Base-by-base conservation (phyloP, 2,329 filamentous ascomycete genomes). In the Calonectria hongkongensis region DNA sequence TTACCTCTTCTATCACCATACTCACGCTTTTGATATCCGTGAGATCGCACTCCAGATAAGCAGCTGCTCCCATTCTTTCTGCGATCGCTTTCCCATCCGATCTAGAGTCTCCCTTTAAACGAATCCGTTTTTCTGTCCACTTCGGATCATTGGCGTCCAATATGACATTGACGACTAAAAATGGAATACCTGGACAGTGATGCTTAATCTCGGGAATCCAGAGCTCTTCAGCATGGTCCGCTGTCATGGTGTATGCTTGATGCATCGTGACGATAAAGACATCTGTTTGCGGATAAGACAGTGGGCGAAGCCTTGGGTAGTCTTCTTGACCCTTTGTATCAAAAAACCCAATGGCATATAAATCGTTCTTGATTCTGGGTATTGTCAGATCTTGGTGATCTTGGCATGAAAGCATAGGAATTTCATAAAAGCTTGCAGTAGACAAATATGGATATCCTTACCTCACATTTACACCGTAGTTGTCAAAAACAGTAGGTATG, bases 401-500 rank as follows among this genome's bases (percentile, higher is more conserved):
- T 43, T 43, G 41, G 8, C 18, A 36, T 36, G 33, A 43, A 18
- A 18, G 18, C 18, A 43, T 43, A 15, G 18, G 15, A 21, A 21
- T 21, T n/a, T 43, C 15, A n/a, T 16, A 18, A 43, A 43, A 43
- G 13, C 15, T 43, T n/a, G 6, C 33, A 12, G 18, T 4, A 3
- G 10, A 18, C 4, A 2, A 43, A 18, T 43, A 18, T n/a, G 2
- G 41, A n/a, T 43, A 16, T n/a, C 15, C 41, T 6, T 43, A 51
- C 48, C 48, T 51, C 48, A 51, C 48, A 51, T 51, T 51, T 15
- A 51, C 13, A 15, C 48, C 48, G 8, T 51, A 51, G 27, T 51
- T 51, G 13, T 51, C 48, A 51, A 51, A 28, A 28, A 51, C 25
- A 16, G 48, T 51, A 16, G 25, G 48, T 7, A 28, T 16, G 13